Evolutionary conservation across 73 alveolate species (phyloP), one percentile per base, ranked within the genome.

Genomic region (Uronychia binucleata): DNA sequence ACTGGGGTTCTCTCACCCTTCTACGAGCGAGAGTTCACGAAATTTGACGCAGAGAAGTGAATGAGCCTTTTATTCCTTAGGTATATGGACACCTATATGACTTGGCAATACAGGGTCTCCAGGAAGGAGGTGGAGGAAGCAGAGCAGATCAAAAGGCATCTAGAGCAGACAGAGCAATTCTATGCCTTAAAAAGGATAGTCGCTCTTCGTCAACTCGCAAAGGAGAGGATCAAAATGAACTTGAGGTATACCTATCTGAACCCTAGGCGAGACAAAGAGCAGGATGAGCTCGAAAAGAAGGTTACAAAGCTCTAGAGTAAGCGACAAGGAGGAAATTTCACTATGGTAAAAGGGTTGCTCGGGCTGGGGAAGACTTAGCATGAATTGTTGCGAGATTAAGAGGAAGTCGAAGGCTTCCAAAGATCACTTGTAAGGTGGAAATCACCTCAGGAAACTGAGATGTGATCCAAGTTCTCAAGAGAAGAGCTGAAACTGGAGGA

Each of bases 291-390:
- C 30, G 84, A 78, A 78, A 13, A 75, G 26, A 82, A 46, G 60
- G n/a, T n/a, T n/a, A 88, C 32, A 26, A 82, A 74, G 67, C 67
- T 75, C 28, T 32, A 82, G 58, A 67, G 31, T 29, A 84, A 82
- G 57, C 75, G 82, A 59, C 87, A 75, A 33, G 58, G 26, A 57
- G 90, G 82, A 57, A 77, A 82, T 26, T 27, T 79, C 0, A 82
- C 32, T 33, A 26, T 60, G 13, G 89, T 59, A 26, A 59, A 67
- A 28, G 33, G 57, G 26, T n/a, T 87, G 31, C 30, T 57, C 30
- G 88, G 89, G 25, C 28, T 79, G 75, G 80, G 60, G 34, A 81
- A 81, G 31, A 28, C 89, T 11, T 28, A 87, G 74, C 86, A 87
- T 32, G 81, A 81, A 35, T 26, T 28, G 34, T 89, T 33, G 34